Conservation (phyloP, 768 basidiomycete genomes). For the Boletus coccyginus region DNA sequence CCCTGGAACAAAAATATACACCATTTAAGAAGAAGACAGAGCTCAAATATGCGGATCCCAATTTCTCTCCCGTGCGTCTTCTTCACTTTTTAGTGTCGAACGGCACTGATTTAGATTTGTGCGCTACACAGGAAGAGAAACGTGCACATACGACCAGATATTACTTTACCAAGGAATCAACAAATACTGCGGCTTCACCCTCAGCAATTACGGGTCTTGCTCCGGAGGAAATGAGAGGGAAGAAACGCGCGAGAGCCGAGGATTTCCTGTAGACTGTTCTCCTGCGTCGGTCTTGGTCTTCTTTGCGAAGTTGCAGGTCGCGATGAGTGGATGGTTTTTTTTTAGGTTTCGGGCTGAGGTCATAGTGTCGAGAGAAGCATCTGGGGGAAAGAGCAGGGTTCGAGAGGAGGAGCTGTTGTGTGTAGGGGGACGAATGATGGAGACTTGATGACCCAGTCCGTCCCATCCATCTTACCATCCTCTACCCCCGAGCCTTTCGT, state of each 20-base stretch:
- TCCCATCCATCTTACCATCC: constrained; percentile 34
- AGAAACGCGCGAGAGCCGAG: constrained; percentile 83
- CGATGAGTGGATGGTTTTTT: constrained; percentile 31
- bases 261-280: constrained; percentile 61
- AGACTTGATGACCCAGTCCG: constrained; percentile 36
- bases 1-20: constrained; percentile 62
- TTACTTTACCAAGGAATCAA: constrained; percentile 47
- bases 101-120: background rate
- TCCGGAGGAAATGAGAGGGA: constrained; percentile 66
- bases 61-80: constrained; percentile 69
- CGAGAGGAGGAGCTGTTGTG: background rate
- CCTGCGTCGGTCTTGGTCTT: constrained; percentile 29
- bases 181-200: constrained; percentile 17
- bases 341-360: constrained; percentile 25
- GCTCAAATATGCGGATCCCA: constrained; percentile 72
- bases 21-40: constrained; percentile 74
- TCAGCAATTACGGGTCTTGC: constrained; percentile 29
- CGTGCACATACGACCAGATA: constrained; percentile 66
- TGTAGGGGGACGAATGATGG: constrained; percentile 20
- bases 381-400: background rate
- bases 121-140: constrained; percentile 64
- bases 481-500: constrained; percentile 15
- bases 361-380: constrained; percentile 11
- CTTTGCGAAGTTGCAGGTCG: constrained; percentile 27
- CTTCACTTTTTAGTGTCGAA: background rate